phyloP scores from a whole-genome alignment of 768 basidiomycete species.

The Omphalotus guepiniiformis region DNA sequence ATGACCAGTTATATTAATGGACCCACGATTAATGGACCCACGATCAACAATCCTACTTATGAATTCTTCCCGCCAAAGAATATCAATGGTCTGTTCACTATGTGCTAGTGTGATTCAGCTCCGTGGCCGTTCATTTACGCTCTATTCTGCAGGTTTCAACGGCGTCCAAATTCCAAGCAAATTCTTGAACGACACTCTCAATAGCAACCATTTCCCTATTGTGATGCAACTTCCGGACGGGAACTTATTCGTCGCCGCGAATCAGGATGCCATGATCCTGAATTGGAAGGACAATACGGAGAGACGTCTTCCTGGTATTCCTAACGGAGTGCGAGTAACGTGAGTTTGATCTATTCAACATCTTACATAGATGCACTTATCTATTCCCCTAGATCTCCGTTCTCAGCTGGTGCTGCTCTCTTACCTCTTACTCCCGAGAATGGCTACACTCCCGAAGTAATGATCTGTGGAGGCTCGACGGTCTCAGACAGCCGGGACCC shows the following conservation, averaged over 20 bases:
- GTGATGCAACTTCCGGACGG: constrained; percentile 16
- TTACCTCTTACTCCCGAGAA: constrained; percentile 33
- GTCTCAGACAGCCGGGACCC: constrained; percentile 26
- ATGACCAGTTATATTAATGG: too few species aligned
- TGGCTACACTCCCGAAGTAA: constrained; percentile 38
- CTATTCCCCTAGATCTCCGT: constrained; percentile 12
- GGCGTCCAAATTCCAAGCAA: constrained; percentile 5
- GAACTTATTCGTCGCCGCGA: constrained; percentile 19
- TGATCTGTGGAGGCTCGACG: constrained; percentile 43
- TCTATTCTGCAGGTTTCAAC: background rate
- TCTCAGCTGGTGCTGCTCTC: constrained; percentile 32
- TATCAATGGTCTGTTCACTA: background rate
- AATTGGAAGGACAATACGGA: constrained; percentile 17
- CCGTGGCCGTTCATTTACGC: too few species aligned
- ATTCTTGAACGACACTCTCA: constrained; percentile 7
- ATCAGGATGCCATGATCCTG: constrained; percentile 19
- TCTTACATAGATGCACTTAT: background rate
- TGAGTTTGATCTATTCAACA: background rate
- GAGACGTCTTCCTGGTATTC: constrained; percentile 6
- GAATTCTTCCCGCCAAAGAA: constrained; percentile 9
- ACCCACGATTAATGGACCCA: too few species aligned
- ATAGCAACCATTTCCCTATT: constrained; percentile 7
- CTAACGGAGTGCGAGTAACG: too few species aligned
- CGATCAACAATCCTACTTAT: constrained; percentile 8
- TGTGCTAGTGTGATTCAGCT: background rate